Conservation (phyloP, 805 yeast species). For the Yarrowia osloensis region DNA sequence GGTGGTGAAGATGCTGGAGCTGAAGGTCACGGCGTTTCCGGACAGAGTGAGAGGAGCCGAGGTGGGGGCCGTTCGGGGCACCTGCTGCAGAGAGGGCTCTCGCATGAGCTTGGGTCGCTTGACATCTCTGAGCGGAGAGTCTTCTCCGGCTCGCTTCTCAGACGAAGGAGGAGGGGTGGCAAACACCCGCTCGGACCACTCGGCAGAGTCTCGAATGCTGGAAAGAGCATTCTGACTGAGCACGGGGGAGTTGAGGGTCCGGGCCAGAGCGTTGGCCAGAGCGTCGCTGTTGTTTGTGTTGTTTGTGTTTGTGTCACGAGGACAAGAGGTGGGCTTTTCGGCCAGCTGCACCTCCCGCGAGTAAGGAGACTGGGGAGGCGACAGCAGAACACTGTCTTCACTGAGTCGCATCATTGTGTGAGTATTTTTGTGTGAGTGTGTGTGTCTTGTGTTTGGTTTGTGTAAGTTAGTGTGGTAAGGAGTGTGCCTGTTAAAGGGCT, state of each 20-base stretch:
- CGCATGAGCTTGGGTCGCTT: conserved; percentile 30
- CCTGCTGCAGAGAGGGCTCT: conserved; percentile 22
- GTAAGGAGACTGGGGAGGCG: conserved; percentile 30
- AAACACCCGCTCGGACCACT: conserved; percentile 22
- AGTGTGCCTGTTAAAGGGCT: background rate
- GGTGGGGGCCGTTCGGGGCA: conserved; percentile 25
- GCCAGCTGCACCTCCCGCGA: conserved; percentile 27
- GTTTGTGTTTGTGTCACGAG: background rate
- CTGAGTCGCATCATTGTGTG: conserved; percentile 16
- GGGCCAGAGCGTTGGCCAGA: conserved; percentile 21
- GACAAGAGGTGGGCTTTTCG: conserved; percentile 16
- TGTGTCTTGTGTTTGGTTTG: background rate
- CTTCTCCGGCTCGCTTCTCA: conserved; percentile 22
- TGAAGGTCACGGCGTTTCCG: conserved; percentile 10
- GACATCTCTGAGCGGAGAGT: conserved; percentile 17
- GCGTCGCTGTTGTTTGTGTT: conserved; percentile 4
- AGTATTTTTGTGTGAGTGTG: background rate
- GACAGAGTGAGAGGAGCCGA: conserved; percentile 9
- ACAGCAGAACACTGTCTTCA: conserved; percentile 26
- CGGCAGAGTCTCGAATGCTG: conserved; percentile 22
- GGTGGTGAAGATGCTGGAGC: conserved; percentile 23
- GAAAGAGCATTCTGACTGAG: conserved; percentile 25
- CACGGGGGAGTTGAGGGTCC: conserved; percentile 23
- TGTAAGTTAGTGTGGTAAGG: background rate
- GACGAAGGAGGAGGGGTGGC: conserved; percentile 28